phyloP scores from a whole-genome alignment of 768 basidiomycete species.

The Panaeolus papilionaceus region DNA sequence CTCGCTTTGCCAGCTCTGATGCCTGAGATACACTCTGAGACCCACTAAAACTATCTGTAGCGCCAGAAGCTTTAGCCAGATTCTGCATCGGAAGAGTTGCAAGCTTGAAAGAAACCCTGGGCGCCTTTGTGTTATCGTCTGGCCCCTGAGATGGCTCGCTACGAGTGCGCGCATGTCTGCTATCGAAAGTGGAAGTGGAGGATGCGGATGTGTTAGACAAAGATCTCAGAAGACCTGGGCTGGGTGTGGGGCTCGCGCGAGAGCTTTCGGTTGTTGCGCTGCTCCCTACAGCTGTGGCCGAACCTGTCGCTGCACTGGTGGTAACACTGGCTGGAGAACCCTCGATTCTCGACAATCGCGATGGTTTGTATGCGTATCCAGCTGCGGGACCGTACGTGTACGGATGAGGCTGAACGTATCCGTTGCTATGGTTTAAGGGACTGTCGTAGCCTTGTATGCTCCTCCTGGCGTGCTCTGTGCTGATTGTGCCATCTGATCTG shows the following conservation, averaged over 20 bases:
- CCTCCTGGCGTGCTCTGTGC: conserved; percentile 5
- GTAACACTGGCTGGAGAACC: conserved; percentile 4
- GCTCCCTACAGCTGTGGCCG: background rate
- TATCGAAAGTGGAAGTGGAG: conserved; percentile 14
- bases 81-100: background rate
- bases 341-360: conserved; percentile 3
- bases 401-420: conserved; percentile 2
- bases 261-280: background rate
- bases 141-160: conserved; percentile 16
- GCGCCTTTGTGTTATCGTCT: background rate
- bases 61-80: background rate
- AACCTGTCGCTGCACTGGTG: conserved; percentile 2
- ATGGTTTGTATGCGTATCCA: background rate
- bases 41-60: background rate
- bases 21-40: background rate
- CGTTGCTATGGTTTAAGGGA: conserved; percentile 9
- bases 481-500: background rate
- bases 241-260: conserved; percentile 2
- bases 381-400: conserved; percentile 3
- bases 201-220: background rate
- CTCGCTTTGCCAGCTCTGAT: background rate
- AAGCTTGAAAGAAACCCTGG: conserved; percentile 1
- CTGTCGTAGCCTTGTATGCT: conserved; percentile 7
- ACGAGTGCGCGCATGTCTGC: conserved; percentile 17
- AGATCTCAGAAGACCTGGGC: conserved; percentile 7